These are phyloP conservation scores for Populus pruinosa DNA, from an alignment of 345 rosid genomes.

Conservation along the genomic window DNA sequence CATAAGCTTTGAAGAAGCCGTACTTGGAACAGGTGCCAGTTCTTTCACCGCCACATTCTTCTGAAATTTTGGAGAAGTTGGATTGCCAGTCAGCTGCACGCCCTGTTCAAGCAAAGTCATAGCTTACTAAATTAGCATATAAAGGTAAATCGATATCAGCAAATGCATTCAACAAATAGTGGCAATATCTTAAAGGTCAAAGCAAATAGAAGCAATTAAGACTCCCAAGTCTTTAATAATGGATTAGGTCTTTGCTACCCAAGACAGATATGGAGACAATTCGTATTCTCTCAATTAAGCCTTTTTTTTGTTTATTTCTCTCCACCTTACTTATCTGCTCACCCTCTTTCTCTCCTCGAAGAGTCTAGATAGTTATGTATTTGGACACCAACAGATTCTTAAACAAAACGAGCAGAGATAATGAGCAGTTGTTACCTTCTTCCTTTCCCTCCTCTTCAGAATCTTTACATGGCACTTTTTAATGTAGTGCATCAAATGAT, in stretches of 20 bases:
- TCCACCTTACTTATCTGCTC: neutral
- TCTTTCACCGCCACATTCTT: slow-evolving; percentile 45
- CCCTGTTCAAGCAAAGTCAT: slow-evolving; percentile 37
- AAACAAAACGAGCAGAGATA: neutral
- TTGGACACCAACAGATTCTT: neutral
- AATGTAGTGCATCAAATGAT: slow-evolving; percentile 93
- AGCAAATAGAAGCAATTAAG: neutral
- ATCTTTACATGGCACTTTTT: slow-evolving; percentile 95
- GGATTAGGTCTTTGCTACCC: neutral
- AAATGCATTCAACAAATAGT: neutral
- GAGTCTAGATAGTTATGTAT: neutral
- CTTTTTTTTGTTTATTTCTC: neutral
- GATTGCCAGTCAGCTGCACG: slow-evolving; percentile 37
- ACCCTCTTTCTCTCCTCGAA: neutral
- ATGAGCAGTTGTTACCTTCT: slow-evolving; percentile 22
- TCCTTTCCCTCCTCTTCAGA: slow-evolving; percentile 80
- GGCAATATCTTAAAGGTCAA: neutral
- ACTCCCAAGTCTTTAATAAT: neutral
- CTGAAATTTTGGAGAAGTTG: slow-evolving; percentile 43
- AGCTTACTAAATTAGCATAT: neutral
- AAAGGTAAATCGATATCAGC: neutral
- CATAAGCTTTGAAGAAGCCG: slow-evolving; percentile 5
- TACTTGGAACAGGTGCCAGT: slow-evolving; percentile 40
- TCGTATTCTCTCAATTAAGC: neutral
- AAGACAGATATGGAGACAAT: too few relatives aligned